Base-by-base conservation (phyloP, 2,329 filamentous ascomycete species). In the Rugonectria rugulosa region DNA sequence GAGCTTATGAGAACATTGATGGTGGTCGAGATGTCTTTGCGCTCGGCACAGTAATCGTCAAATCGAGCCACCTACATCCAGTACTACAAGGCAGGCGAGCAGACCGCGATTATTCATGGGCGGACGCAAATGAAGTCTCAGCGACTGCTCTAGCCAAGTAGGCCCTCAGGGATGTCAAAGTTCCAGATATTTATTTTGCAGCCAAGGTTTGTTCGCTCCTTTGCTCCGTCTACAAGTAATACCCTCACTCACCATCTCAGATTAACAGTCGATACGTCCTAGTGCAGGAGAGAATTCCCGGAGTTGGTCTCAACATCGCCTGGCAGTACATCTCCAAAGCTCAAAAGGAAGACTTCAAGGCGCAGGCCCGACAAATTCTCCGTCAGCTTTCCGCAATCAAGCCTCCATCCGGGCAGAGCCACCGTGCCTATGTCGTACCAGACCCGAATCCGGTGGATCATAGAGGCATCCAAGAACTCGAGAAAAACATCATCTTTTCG, bases 381-480 rank as follows among this genome's bases (percentile, higher is more conserved):
- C 60, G 59, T 19, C 60, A 67, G 29, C 53, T 77, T 29, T 59
- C 65, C 27, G 54, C 53, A 8, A 55, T 72, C 15, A 66, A 68
- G 47, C 66, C 68, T 15, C 6, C 51, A 8, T 32, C 53, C 29
- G 45, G 27, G 49, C 38, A 40, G 15, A 38, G 24, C 17, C 15
- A 32, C 59, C 67, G 66, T 8, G 62, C 59, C 19, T 63, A 73
- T 36, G 57, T 72, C 81, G 71, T 88, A 83, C 72, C 86, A 87
- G 74, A 81, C 85, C 68, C 87, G 83, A 56, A 83, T 84, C 85
- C 85, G 87, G 62, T 87, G 80, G 71, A 83, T 83, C 62, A 46
- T 24, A 36, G 63, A 15, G 49, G 69, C 12, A 72, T 76, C 38
- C 58, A 65, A 54, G 47, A 67, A 6, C 51, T 70, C 9, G 75